Evolutionary conservation across 306 rosid species (phyloP).

Genomic region (Myrica gale): DNA sequence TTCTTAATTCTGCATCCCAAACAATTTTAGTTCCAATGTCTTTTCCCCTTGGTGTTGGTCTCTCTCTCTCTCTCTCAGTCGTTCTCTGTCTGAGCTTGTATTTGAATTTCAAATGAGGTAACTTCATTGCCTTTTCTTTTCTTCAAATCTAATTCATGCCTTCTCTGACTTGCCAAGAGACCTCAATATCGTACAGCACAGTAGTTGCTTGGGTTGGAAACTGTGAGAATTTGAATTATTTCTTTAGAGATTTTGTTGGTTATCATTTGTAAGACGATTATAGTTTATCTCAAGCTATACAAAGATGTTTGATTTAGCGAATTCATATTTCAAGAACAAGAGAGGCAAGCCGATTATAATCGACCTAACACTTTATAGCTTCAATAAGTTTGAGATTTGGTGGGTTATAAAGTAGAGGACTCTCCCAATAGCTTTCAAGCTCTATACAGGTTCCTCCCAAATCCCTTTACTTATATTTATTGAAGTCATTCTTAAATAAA

Average conservation of each 20-base stretch:
- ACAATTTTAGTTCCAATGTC: no score
- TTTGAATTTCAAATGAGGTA: no score
- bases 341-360: conserved; percentile 76
- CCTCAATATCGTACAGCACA: no score
- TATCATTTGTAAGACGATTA: neutral
- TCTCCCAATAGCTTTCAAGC: conserved; percentile 80
- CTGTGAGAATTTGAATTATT: conserved; percentile 29
- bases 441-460: conserved; percentile 66
- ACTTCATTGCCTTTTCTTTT: no score
- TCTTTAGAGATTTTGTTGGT: neutral
- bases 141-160: no score
- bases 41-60: neutral
- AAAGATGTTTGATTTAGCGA: neutral
- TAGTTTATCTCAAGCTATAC: neutral
- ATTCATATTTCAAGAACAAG: conserved; percentile 54
- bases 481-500: neutral
- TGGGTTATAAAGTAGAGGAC: conserved; percentile 46
- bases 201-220: conserved; percentile 70
- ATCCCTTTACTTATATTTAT: neutral
- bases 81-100: no score
- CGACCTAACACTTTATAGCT: conserved; percentile 9
- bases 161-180: no score
- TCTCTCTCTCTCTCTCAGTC: neutral
- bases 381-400: no score
- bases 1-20: no score